Percentiles rank a stretch among this genome's conserved stretches.
These are phyloP conservation scores for Saccharomyces mikatae DNA, from an alignment of 805 yeast genomes.

Conservation along the genomic window DNA sequence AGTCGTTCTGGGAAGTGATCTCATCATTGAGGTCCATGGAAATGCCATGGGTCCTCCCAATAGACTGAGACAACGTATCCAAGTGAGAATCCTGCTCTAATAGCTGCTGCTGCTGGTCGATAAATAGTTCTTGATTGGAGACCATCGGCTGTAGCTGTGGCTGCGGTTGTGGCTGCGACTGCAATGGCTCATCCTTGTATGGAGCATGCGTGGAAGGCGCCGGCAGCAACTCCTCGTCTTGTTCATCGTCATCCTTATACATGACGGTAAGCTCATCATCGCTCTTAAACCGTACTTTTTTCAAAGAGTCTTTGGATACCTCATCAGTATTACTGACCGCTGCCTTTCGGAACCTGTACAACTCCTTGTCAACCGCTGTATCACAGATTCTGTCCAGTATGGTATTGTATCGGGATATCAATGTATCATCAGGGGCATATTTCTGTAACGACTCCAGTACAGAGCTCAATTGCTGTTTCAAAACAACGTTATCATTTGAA, in stretches of 20 bases:
- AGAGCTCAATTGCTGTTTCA: slow-evolving; percentile 18
- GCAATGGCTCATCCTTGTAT: not conserved
- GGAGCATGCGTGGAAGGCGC: not conserved
- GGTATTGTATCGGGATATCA: slow-evolving; percentile 11
- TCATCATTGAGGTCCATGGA: slow-evolving; percentile 43
- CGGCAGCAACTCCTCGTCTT: not conserved
- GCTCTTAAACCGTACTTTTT: slow-evolving; percentile 22
- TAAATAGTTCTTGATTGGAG: slow-evolving; percentile 32
- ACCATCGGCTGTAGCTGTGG: not conserved
- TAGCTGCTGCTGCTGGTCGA: slow-evolving; percentile 41
- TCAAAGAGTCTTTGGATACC: slow-evolving; percentile 1
- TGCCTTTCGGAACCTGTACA: slow-evolving; percentile 8
- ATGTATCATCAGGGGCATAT: slow-evolving; percentile 3
- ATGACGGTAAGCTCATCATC: slow-evolving; percentile 12
- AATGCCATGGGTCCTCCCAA: slow-evolving; percentile 38
- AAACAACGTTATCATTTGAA: slow-evolving; percentile 15
- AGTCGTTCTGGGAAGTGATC: slow-evolving; percentile 39
- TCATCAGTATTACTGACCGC: not conserved
- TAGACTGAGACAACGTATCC: slow-evolving; percentile 35
- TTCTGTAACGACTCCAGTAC: slow-evolving; percentile 10
- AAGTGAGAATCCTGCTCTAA: slow-evolving; percentile 40
- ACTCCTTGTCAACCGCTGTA: slow-evolving; percentile 7
- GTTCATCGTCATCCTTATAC: slow-evolving; percentile 16
- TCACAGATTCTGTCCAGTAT: slow-evolving; percentile 12
- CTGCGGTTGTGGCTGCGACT: not conserved